These are phyloP conservation scores for Coemansia sp. DNA, from an alignment of 192 early-diverging fungal species.

Conservation along the genomic window DNA sequence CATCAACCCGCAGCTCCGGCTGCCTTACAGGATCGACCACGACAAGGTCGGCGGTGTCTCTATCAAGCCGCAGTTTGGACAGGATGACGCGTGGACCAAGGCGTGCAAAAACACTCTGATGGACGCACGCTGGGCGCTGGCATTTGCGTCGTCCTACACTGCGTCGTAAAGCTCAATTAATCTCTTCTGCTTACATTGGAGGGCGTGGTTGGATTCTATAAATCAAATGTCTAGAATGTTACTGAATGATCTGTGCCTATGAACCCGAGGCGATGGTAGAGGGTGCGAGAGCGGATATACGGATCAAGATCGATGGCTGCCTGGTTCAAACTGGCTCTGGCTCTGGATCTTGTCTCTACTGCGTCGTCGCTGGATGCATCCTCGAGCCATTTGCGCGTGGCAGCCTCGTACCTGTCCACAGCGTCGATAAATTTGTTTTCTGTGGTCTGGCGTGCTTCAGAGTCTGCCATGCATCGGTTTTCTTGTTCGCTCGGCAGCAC, in stretches of 20 bases:
- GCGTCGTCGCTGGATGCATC: slow-evolving; percentile 21
- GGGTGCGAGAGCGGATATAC: slow-evolving; percentile 53
- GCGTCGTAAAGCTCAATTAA: neutral
- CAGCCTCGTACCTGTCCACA: slow-evolving; percentile 45
- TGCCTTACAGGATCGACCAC: slow-evolving; percentile 88
- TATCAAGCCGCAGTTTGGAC: slow-evolving; percentile 83
- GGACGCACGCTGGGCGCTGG: slow-evolving; percentile 87
- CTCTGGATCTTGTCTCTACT: neutral
- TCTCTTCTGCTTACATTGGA: too few relatives aligned
- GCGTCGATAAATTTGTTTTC: slow-evolving; percentile 34
- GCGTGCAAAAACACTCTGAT: slow-evolving; percentile 88
- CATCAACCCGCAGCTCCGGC: slow-evolving; percentile 68
- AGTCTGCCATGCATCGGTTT: slow-evolving; percentile 56
- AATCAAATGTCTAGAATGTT: slow-evolving; percentile 6
- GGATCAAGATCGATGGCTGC: slow-evolving; percentile 54
- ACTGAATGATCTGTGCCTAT: slow-evolving; percentile 18
- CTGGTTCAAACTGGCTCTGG: slow-evolving; percentile 40
- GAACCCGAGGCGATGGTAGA: slow-evolving; percentile 50
- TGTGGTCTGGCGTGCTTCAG: slow-evolving; percentile 33
- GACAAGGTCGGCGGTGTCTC: slow-evolving; percentile 85
- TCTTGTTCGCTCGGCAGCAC: slow-evolving; percentile 50
- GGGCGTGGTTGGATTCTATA: too few relatives aligned
- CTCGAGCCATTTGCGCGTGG: slow-evolving; percentile 55
- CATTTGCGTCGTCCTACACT: slow-evolving; percentile 61
- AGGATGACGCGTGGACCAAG: slow-evolving; percentile 90